phyloP scores from a whole-genome alignment of 768 basidiomycete genomes.

The Calvatia gigantea region DNA sequence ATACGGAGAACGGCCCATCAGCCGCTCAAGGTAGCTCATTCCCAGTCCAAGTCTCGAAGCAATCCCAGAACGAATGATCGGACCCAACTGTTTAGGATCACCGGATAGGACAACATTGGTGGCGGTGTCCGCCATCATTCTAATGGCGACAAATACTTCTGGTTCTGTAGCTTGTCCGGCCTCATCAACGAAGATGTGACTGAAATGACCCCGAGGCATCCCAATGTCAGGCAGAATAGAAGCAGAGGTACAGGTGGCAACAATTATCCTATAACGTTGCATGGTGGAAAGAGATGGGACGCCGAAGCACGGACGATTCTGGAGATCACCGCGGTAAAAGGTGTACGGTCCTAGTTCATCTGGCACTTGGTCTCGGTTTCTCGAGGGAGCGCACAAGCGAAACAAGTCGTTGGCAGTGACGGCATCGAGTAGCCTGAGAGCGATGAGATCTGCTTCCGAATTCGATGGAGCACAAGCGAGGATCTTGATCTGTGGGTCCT shows the following conservation, averaged over 20 bases:
- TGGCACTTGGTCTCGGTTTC: conserved; percentile 41
- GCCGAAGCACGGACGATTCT: conserved; percentile 26
- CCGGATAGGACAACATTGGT: conserved; percentile 66
- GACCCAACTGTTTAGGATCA: conserved; percentile 71
- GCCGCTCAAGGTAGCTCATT: conserved; percentile 57
- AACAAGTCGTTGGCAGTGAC: conserved; percentile 39
- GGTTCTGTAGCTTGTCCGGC: conserved; percentile 73
- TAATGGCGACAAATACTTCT: conserved; percentile 59
- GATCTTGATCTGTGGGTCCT: conserved; percentile 37
- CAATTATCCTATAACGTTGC: conserved; percentile 48
- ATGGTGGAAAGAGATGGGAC: conserved; percentile 34
- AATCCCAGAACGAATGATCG: conserved; percentile 56
- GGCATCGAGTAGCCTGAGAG: conserved; percentile 33
- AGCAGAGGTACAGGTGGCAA: conserved; percentile 64
- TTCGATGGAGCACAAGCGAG: conserved; percentile 65
- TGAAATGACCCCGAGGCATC: conserved; percentile 57
- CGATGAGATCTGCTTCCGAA: conserved; percentile 60
- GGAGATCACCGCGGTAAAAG: conserved; percentile 25
- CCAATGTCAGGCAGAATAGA: conserved; percentile 54
- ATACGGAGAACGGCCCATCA: conserved; percentile 32
- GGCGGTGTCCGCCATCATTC: conserved; percentile 46
- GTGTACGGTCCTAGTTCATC: conserved; percentile 37
- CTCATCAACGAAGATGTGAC: conserved; percentile 70
- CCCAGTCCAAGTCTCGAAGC: conserved; percentile 56
- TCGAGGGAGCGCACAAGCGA: conserved; percentile 53